Evolutionary conservation across 495 filamentous ascomycete species (phyloP).

Genomic region (Neurospora sp.): DNA sequence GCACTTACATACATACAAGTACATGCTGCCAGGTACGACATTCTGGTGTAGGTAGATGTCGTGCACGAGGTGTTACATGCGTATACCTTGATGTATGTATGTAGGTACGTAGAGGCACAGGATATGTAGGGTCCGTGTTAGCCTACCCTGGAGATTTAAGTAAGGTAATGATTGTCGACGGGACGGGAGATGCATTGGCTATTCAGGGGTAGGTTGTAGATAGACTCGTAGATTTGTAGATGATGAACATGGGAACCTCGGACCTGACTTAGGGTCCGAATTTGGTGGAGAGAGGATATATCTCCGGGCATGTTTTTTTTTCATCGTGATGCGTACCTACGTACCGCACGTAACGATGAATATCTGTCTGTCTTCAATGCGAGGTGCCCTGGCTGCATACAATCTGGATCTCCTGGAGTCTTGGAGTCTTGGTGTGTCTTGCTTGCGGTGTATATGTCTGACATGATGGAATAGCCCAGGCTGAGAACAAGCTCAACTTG

Average conservation of each 20-base stretch:
- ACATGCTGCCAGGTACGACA: not conserved
- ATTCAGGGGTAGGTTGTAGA: not conserved
- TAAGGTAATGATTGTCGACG: too few species aligned
- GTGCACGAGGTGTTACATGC: not conserved
- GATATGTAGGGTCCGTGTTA: not conserved
- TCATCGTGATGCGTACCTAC: too few species aligned
- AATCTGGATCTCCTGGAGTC: too few species aligned
- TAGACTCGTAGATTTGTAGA: not conserved
- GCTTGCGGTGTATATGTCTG: too few species aligned
- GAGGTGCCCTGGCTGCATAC: too few species aligned
- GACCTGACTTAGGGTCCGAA: not conserved
- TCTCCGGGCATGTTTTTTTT: too few species aligned
- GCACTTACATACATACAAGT: not conserved
- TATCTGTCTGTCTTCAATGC: too few species aligned
- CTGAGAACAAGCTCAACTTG: too few species aligned
- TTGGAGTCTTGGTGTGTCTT: too few species aligned
- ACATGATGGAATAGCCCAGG: too few species aligned
- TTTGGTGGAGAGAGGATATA: not conserved
- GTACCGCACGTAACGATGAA: not conserved
- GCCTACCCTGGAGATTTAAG: not conserved
- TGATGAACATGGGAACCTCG: not conserved
- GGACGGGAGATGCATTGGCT: not conserved
- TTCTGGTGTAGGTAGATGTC: not conserved
- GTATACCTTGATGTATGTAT: too few species aligned
- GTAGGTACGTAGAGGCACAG: not conserved